Base-by-base conservation (phyloP, 331 rosid genomes). In the Cydonia oblonga region DNA sequence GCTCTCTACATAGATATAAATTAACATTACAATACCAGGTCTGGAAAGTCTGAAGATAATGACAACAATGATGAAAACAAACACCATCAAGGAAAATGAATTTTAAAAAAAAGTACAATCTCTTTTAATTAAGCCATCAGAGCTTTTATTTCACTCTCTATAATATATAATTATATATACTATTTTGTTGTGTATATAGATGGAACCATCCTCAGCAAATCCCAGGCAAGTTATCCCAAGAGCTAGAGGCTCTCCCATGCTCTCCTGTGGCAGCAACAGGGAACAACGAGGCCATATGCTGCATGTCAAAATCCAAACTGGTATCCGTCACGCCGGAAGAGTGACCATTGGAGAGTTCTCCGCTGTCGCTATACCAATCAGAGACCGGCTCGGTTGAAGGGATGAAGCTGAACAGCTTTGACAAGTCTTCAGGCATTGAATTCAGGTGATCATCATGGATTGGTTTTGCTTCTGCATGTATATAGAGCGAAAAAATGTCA, bases 161-260 rank as follows among this genome's bases (percentile, higher is more conserved):
- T 60, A 13, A 28, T 16, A 13, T 11, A 0, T 58, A 12, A 57
- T 57, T 22, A 26, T 60, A 14, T 60, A 57, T 20, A 20, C 13
- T 22, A 3, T 26, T 60, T 7, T 52, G 20, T 18, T 19, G 1
- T 8, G 11, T 52, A 52, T 52, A 2, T 19, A 7, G 8, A 19
- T 19, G 10, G n/a, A 52, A 18, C 20, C 5, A 52, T 25, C 65
- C 65, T 30, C 42, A 85, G 81, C 90, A 88, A 16, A 92, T 82
- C 30, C 87, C 80, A 53, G 92, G 88, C 65, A 92, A 78, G 72
- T 82, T 85, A 74, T 90, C 96, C 97, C 97, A 92, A 38, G 87
- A 13, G 80, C 81, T 82, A 76, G 77, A 77, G 6, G 77, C 80
- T 74, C 78, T 85, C 69, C 78, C 61, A 33, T 78, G 70, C 74